These are phyloP conservation scores for Aureobasidium sp. DNA, from an alignment of 2,329 filamentous ascomycete species.

Conservation along the genomic window DNA sequence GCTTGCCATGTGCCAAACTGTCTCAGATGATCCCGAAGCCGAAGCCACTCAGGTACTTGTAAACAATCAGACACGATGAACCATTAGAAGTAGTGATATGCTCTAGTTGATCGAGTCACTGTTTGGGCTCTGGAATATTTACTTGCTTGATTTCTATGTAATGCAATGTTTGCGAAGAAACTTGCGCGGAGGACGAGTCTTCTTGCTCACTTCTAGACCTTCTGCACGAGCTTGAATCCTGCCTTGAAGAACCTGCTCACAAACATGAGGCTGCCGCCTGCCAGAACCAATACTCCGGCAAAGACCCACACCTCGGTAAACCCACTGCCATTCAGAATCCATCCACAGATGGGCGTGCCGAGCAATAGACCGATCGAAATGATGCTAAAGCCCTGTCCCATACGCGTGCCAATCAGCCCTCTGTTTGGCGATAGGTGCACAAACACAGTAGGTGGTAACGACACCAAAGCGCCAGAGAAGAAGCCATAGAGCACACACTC, in stretches of 20 bases:
- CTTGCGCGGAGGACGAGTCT: not conserved
- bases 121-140: not conserved
- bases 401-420: slow-evolving; percentile 40
- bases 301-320: slow-evolving; percentile 38
- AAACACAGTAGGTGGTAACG: slow-evolving; percentile 38
- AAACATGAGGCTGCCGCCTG: slow-evolving; percentile 20
- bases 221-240: slow-evolving; percentile 20
- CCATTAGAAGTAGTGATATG: not conserved
- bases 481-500: slow-evolving; percentile 41
- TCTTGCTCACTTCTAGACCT: slow-evolving; percentile 16
- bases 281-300: slow-evolving; percentile 29
- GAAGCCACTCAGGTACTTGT: not conserved
- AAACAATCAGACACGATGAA: not conserved
- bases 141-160: not conserved
- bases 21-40: not conserved
- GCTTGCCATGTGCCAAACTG: not conserved
- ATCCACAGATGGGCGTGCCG: slow-evolving; percentile 50
- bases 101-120: not conserved
- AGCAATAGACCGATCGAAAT: slow-evolving; percentile 45
- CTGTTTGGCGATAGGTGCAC: slow-evolving; percentile 35
- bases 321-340: slow-evolving; percentile 40
- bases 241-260: slow-evolving; percentile 23
- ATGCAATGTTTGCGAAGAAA: not conserved
- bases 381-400: slow-evolving; percentile 49
- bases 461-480: slow-evolving; percentile 41